Percentiles rank a stretch among this genome's conserved stretches.
Conservation (phyloP, 179 eudicot genomes). For the Spergularia azorica region DNA sequence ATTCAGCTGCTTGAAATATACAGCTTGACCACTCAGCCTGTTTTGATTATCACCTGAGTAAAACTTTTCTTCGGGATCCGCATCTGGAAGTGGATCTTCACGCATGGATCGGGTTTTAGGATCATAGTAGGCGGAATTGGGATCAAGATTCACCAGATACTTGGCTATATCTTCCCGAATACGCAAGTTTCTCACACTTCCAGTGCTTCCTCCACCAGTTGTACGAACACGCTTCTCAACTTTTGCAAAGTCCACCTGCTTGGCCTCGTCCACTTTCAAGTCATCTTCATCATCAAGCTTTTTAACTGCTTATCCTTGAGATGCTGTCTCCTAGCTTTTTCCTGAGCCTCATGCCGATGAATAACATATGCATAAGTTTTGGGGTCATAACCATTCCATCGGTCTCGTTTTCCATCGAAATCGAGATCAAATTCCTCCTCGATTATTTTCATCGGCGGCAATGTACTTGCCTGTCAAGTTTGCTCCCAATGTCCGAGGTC, state of each 20-base stretch:
- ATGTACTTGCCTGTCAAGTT: constrained; percentile 63
- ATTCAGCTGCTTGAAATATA: constrained; percentile 85
- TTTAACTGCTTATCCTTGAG: constrained; percentile 85
- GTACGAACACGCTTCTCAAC: constrained; percentile 99
- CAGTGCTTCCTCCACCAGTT: constrained; percentile 98
- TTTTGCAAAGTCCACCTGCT: constrained; percentile 96
- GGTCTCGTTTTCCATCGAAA: constrained; percentile 89
- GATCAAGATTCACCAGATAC: constrained; percentile 83
- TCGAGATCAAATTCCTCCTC: constrained; percentile 82
- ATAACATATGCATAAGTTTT: constrained; percentile 78
- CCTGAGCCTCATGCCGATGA: constrained; percentile 81
- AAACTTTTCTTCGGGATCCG: constrained; percentile 90
- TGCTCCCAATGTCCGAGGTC: no score
- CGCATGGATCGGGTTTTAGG: constrained; percentile 95
- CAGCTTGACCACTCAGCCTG: constrained; percentile 86
- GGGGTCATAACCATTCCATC: constrained; percentile 96
- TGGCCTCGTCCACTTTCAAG: constrained; percentile 83
- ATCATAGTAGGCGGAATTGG: constrained; percentile 84
- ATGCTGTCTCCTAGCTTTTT: constrained; percentile 79
- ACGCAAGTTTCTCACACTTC: constrained; percentile 94
- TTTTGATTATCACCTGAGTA: constrained; percentile 87
- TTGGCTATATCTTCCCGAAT: constrained; percentile 92
- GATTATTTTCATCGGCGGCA: constrained; percentile 85
- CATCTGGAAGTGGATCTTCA: constrained; percentile 97
- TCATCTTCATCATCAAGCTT: constrained; percentile 68